phyloP scores from a whole-genome alignment of 1,284 basidiomycete species.

The Puccinia polysora region DNA sequence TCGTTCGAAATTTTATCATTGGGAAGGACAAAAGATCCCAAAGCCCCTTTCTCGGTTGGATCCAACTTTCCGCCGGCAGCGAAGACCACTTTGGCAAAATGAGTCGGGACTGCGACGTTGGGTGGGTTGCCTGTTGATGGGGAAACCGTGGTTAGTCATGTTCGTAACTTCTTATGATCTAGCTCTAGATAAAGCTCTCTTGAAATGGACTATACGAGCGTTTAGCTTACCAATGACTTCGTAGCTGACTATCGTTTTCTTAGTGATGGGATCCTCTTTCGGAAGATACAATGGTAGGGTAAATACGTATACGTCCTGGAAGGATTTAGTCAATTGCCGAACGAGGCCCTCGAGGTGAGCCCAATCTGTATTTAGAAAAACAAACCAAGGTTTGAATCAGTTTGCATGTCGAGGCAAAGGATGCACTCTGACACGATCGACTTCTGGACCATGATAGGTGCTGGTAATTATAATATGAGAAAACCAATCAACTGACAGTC shows the following conservation, averaged over 20 bases:
- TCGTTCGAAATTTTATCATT: constrained; percentile 83
- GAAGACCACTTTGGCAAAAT: constrained; percentile 94
- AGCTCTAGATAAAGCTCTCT: not conserved
- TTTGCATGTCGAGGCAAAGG: not conserved
- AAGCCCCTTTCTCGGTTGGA: constrained; percentile 65
- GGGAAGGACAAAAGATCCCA: constrained; percentile 89
- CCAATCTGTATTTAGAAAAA: constrained; percentile 58
- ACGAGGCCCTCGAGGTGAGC: constrained; percentile 96
- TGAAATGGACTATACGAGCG: not conserved
- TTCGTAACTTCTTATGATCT: not conserved
- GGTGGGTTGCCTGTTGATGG: constrained; percentile 74
- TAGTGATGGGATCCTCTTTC: constrained; percentile 74
- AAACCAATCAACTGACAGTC: constrained; percentile 60
- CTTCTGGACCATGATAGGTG: too few relatives aligned
- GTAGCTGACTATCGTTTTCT: constrained; percentile 63
- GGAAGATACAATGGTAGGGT: constrained; percentile 97
- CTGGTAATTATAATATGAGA: not conserved
- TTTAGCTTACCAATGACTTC: constrained; percentile 32
- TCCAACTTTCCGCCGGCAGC: constrained; percentile 58
- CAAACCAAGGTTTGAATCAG: not conserved
- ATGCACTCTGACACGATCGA: not conserved
- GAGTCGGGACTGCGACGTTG: constrained; percentile 86
- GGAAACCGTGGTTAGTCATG: not conserved
- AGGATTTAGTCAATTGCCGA: constrained; percentile 73
- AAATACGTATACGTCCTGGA: constrained; percentile 93